Percentiles rank a stretch among this genome's conserved stretches.
Evolutionary conservation across 768 basidiomycete species (phyloP).

Genomic region (Gloeostereum incarnatum): DNA sequence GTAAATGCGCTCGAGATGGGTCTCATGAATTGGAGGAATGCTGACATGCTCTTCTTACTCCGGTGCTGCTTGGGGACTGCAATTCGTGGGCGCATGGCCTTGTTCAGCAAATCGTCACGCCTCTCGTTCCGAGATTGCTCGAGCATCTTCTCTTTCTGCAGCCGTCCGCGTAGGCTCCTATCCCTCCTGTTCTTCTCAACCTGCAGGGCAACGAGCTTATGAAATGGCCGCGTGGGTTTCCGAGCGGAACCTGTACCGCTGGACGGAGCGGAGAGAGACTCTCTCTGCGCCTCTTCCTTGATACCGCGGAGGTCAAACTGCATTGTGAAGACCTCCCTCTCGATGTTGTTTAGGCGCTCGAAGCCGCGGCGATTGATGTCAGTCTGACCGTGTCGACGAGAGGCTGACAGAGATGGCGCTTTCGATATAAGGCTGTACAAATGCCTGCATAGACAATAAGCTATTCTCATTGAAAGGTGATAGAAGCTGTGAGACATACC

Average conservation of each 20-base stretch:
- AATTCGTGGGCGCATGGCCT: slow-evolving; percentile 58
- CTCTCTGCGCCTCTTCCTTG: slow-evolving; percentile 67
- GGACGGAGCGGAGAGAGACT: slow-evolving; percentile 37
- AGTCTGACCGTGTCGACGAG: slow-evolving; percentile 33
- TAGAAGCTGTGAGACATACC: slow-evolving; percentile 33
- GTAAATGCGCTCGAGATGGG: slow-evolving; percentile 83
- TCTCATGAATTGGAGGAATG: slow-evolving; percentile 81
- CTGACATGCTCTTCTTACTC: slow-evolving; percentile 85
- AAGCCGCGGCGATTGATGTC: slow-evolving; percentile 60
- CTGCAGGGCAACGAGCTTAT: slow-evolving; percentile 51
- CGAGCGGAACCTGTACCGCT: slow-evolving; percentile 38
- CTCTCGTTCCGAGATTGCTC: slow-evolving; percentile 68
- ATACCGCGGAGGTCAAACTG: slow-evolving; percentile 67
- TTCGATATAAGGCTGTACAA: slow-evolving; percentile 56
- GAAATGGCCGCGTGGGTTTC: slow-evolving; percentile 57
- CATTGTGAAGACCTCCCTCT: slow-evolving; percentile 50
- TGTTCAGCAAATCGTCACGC: slow-evolving; percentile 66
- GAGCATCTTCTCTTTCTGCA: slow-evolving; percentile 67
- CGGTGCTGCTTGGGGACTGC: slow-evolving; percentile 65
- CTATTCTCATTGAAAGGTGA: slow-evolving; percentile 8
- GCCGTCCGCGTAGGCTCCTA: slow-evolving; percentile 52
- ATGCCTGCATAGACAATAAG: slow-evolving; percentile 32
- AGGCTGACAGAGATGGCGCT: slow-evolving; percentile 32
- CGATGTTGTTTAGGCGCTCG: slow-evolving; percentile 68
- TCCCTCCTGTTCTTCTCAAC: slow-evolving; percentile 81